Evolutionary conservation across 148 eudicot genomes (phyloP), one percentile per base, ranked within the genome.

Genomic region (Beta vulgaris): DNA sequence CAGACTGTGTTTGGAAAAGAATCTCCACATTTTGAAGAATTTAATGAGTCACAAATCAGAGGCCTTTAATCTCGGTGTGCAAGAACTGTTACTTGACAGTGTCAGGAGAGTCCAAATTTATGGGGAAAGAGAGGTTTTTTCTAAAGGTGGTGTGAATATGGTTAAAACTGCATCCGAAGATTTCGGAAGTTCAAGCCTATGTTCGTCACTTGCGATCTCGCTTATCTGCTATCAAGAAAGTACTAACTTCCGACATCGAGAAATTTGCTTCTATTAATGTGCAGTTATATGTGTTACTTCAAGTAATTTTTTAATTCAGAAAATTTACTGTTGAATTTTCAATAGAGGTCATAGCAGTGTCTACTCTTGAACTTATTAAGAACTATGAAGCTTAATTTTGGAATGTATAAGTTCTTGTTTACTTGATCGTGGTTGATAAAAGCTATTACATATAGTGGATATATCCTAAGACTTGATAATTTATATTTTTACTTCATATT

Each of bases 1-100:
- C 72, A 91, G 98, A 85, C 97, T 94, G 59, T 91, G 93, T 74
- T 91, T 94, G 69, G 97, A 94, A 77, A 91, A 83, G 79, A 94
- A 86, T 84, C 87, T 94, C 82, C 97, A 82, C 58, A 85, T 87
- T 26, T 84, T 53, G 96, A 83, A 51, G 91, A 81, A 72, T 58
- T 28, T 68, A 59, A n/a, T 65, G 91, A 83, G 77, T 67, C 76
- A 84, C 13, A 82, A 73, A 62, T 65, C 75, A 15, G 88, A 88
- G 77, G 85, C 87, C 83, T 82, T 81, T 34, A 76, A 85, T 64
- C 68, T 78, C 55, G 89, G 87, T 70, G 80, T 80, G 35, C 82
- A 83, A 37, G 86, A 71, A 23, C 80, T 78, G 72, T 78, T 87
- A 75, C 84, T 87, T 61, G 87, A 87, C 69, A 82, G 88, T 71